These are phyloP conservation scores for Calonectria pseudoreteaudii DNA, from an alignment of 2,329 filamentous ascomycete species.

Conservation along the genomic window DNA sequence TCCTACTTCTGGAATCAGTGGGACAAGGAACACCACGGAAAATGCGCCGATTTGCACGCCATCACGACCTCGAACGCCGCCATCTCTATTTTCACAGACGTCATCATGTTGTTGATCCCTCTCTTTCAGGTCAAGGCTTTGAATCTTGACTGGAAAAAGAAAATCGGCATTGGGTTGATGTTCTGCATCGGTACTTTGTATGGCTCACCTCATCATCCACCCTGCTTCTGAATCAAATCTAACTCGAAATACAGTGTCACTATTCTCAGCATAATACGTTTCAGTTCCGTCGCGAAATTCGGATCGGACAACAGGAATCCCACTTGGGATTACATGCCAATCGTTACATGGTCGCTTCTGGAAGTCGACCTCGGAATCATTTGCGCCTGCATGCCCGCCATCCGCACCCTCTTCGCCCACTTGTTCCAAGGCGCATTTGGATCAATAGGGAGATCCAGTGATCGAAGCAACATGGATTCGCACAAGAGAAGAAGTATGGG, in stretches of 20 bases:
- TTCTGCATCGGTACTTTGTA: slow-evolving; percentile 62
- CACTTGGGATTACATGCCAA: slow-evolving; percentile 49
- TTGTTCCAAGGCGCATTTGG: slow-evolving; percentile 52
- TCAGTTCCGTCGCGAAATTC: not conserved
- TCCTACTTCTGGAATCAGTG: slow-evolving; percentile 65
- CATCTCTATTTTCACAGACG: slow-evolving; percentile 64
- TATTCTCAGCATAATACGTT: slow-evolving; percentile 1
- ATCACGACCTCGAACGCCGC: slow-evolving; percentile 64
- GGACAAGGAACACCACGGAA: slow-evolving; percentile 59
- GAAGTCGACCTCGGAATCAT: slow-evolving; percentile 54
- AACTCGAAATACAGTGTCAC: slow-evolving; percentile 33
- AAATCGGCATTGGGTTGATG: slow-evolving; percentile 50
- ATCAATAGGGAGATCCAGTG: not conserved
- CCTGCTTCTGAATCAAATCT: not conserved
- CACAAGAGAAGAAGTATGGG: not conserved
- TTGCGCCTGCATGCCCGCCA: slow-evolving; percentile 52
- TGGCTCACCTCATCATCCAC: slow-evolving; percentile 28
- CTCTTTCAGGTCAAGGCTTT: slow-evolving; percentile 57
- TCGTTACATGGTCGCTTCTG: slow-evolving; percentile 51
- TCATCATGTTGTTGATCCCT: slow-evolving; percentile 65
- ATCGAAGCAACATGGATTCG: not conserved
- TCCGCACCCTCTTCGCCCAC: slow-evolving; percentile 49
- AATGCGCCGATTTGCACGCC: slow-evolving; percentile 61
- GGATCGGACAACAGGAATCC: slow-evolving; percentile 36
- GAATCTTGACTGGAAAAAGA: slow-evolving; percentile 60